These are phyloP conservation scores for Candida lessepsii DNA, from an alignment of 805 yeast species.

Conservation along the genomic window DNA sequence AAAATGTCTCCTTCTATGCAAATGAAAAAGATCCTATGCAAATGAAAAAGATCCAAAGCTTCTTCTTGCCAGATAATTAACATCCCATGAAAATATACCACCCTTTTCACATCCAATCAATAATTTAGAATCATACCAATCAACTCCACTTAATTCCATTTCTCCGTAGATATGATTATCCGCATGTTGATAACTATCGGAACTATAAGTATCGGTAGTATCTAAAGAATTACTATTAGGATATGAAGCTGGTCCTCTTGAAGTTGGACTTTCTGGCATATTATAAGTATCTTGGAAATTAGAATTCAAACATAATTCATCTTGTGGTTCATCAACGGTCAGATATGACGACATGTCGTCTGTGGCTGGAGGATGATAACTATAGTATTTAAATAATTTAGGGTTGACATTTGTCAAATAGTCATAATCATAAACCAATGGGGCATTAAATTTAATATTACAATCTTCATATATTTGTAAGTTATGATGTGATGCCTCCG, in stretches of 20 bases:
- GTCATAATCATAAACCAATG: slow-evolving; percentile 43
- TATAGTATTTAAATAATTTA: slow-evolving; percentile 34
- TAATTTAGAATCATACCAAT: slow-evolving; percentile 32
- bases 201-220: slow-evolving; percentile 12
- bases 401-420: slow-evolving; percentile 38
- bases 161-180: slow-evolving; percentile 41
- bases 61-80: slow-evolving; percentile 37
- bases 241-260: not conserved
- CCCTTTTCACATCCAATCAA: slow-evolving; percentile 43
- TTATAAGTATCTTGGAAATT: slow-evolving; percentile 9
- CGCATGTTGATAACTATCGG: slow-evolving; percentile 31
- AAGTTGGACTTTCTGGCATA: slow-evolving; percentile 3
- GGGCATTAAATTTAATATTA: slow-evolving; percentile 24
- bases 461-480: slow-evolving; percentile 15
- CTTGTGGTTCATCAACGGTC: not conserved
- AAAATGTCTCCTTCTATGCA: no score
- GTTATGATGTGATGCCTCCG: slow-evolving; percentile 6
- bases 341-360: slow-evolving; percentile 11
- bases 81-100: slow-evolving; percentile 40
- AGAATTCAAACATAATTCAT: slow-evolving; percentile 2
- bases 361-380: slow-evolving; percentile 25
- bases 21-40: no score
- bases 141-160: slow-evolving; percentile 43
- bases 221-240: not conserved
- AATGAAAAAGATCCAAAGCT: slow-evolving; percentile 39